phyloP scores from a whole-genome alignment of 2,329 filamentous ascomycete species.

The Claviceps fusiformis region DNA sequence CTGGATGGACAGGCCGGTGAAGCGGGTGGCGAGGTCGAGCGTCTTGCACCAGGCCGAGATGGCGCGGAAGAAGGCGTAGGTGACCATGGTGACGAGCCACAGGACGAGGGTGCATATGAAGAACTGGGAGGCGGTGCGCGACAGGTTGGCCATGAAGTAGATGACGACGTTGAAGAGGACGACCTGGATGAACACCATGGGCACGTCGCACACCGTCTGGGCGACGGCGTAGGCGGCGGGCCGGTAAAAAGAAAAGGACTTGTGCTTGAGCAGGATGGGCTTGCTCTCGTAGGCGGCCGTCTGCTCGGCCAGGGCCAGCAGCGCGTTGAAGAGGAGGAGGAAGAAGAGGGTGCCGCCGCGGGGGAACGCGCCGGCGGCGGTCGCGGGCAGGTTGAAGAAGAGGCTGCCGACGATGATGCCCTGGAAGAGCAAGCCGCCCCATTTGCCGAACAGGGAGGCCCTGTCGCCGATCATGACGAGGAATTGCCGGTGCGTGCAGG shows the following conservation, averaged over 20 bases:
- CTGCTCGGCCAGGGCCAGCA: slow-evolving; percentile 65
- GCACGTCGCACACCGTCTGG: slow-evolving; percentile 44
- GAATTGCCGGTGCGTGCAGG: slow-evolving; percentile 60
- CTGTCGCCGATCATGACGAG: slow-evolving; percentile 67
- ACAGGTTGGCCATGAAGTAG: slow-evolving; percentile 66
- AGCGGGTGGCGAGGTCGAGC: slow-evolving; percentile 48
- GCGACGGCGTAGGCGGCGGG: slow-evolving; percentile 44
- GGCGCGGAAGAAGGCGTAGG: slow-evolving; percentile 45
- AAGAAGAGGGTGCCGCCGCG: slow-evolving; percentile 37
- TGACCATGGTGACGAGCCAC: slow-evolving; percentile 41
- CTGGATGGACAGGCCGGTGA: slow-evolving; percentile 43
- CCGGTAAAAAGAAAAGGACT: slow-evolving; percentile 55
- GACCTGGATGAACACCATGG: slow-evolving; percentile 48
- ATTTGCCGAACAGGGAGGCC: slow-evolving; percentile 63
- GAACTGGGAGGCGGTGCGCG: slow-evolving; percentile 51
- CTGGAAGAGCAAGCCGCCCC: slow-evolving; percentile 65
- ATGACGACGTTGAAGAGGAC: slow-evolving; percentile 56
- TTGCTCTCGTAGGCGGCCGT: slow-evolving; percentile 49
- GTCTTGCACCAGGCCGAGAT: slow-evolving; percentile 45
- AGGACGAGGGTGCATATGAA: slow-evolving; percentile 52
- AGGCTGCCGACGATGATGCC: slow-evolving; percentile 63
- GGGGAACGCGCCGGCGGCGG: slow-evolving; percentile 50
- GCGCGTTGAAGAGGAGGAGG: slow-evolving; percentile 36
- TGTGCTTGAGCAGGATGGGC: slow-evolving; percentile 57
- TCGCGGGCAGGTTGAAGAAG: slow-evolving; percentile 54